Base-by-base conservation (phyloP, 306 rosid species). In the Crataegus laevigata region DNA sequence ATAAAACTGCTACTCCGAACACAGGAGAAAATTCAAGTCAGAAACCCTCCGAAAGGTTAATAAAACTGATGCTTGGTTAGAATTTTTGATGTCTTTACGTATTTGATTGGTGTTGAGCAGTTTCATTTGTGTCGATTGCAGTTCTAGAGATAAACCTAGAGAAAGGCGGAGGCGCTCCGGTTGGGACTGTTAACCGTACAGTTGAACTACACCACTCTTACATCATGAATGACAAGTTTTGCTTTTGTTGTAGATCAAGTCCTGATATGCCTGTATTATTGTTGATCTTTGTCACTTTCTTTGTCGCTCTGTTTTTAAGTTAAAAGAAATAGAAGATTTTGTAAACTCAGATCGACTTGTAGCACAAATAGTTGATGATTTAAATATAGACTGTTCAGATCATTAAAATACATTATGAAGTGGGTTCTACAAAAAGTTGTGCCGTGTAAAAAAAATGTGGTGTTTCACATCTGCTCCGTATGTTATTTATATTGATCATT, bases 131-230 rank as follows among this genome's bases (percentile, higher is more conserved):
- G 70, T 72, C 30, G 60, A 60, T 81, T 79, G 91, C 94, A 90
- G 89, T 74, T 87, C 96, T 22, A 61, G 86, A 62, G 90, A 87
- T 66, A 86, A 82, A 80, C 87, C 93, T 7, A 83, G 90, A 83
- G 97, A 94, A 81, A 91, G 98, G 87, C 77, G 91, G 73, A 87
- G 98, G 79, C 84, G 91, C 64, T 90, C 98, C 25, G 98, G 98
- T 69, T 94, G 97, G 98, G 98, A 94, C 78, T 85, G 88, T 52
- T 94, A 82, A 83, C 75, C 32, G 52, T 67, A 77, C 68, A 50
- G 52, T 73, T 79, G 73, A 73, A 74, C 21, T 71, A 70, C 21
- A 66, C 32, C 43, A n/a, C 77, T 72, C 36, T 77, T 75, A 24
- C 55, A 34, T 52, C 59, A 25, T 63, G 61, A 71, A 68, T 70